Evolutionary conservation across 1,284 basidiomycete species (phyloP), one percentile per base, ranked within the genome.

Genomic region (Trichosporon sp.): DNA sequence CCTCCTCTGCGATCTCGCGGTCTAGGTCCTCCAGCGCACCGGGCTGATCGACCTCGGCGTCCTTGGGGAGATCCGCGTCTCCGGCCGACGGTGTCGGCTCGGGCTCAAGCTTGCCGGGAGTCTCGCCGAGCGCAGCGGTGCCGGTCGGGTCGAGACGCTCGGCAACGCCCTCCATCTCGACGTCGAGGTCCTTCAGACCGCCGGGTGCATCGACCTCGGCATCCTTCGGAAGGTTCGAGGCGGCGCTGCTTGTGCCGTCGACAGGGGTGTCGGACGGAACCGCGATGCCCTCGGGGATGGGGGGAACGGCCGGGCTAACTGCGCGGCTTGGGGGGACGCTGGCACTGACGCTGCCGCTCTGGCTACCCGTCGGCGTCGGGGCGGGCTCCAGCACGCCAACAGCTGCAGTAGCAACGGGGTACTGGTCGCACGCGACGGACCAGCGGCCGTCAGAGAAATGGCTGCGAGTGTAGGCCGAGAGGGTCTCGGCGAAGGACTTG

Each of bases 361-460:
- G 16, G 48, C 32, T 31, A 10, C 51, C 64, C 21, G 64, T n/a
- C n/a, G 64, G 38, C 21, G 64, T 65, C 16, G 74, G 40, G 43
- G 64, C 70, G 14, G 64, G 51, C 48, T 51, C 67, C 31, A 70
- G 66, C 54, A 64, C 65, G 14, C 71, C 40, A 31, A 46, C 68
- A 5, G 66, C 54, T 10, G 66, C 54, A 31, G 76, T 35, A 4
- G n/a, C 35, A 26, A 79, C 72, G 2, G 81, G 80, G 54, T 73
- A 68, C 73, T 82, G 81, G 32, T 78, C 78, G 48, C 70, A 77
- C n/a, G 93, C 92, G 14, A 93, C 89, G 56, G 90, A 88, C 0
- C 87, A 85, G 54, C 91, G 90, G 21, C 92, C 93, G 35, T 91
- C 89, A 82, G 80, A 75, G 80, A 91, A 96, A 83, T 96, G 93